Conservation (phyloP, 352 stramenopile species). For the Phytophthora sp. region DNA sequence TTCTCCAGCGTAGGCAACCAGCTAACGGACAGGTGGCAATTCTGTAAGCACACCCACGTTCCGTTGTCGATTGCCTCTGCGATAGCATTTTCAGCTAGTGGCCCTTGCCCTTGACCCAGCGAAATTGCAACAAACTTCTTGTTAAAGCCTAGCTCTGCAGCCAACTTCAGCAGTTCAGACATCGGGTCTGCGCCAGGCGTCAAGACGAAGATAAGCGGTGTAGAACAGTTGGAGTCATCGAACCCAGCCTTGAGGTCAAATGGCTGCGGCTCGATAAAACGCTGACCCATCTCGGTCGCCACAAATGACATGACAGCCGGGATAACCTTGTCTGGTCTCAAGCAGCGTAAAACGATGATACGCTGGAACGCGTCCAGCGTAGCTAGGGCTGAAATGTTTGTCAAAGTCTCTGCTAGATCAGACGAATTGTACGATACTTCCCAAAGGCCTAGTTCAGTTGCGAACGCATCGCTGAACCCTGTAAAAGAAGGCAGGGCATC, state of each 20-base stretch:
- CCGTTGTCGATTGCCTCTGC: slow-evolving; percentile 92
- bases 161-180: slow-evolving; percentile 93
- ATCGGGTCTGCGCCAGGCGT: slow-evolving; percentile 95
- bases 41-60: slow-evolving; percentile 96
- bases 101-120: slow-evolving; percentile 93
- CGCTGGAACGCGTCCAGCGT: slow-evolving; percentile 88
- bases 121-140: slow-evolving; percentile 95
- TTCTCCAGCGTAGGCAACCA: slow-evolving; percentile 96
- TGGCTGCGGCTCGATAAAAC: slow-evolving; percentile 93
- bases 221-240: slow-evolving; percentile 94
- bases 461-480: slow-evolving; percentile 62
- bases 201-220: slow-evolving; percentile 95
- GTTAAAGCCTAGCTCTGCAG: slow-evolving; percentile 89
- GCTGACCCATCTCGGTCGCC: slow-evolving; percentile 84
- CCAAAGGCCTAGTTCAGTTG: slow-evolving; percentile 60
- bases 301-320: slow-evolving; percentile 93
- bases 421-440: slow-evolving; percentile 86
- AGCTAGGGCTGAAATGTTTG: slow-evolving; percentile 54
- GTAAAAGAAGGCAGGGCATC: slow-evolving; percentile 59
- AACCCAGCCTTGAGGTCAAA: slow-evolving; percentile 94
- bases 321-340: slow-evolving; percentile 94
- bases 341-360: slow-evolving; percentile 90
- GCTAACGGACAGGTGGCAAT: slow-evolving; percentile 94
- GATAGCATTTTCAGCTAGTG: slow-evolving; percentile 92
- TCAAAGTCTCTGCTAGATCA: slow-evolving; percentile 78